These are phyloP conservation scores for Geosmithia putterillii DNA, from an alignment of 2,329 filamentous ascomycete species.

Conservation along the genomic window DNA sequence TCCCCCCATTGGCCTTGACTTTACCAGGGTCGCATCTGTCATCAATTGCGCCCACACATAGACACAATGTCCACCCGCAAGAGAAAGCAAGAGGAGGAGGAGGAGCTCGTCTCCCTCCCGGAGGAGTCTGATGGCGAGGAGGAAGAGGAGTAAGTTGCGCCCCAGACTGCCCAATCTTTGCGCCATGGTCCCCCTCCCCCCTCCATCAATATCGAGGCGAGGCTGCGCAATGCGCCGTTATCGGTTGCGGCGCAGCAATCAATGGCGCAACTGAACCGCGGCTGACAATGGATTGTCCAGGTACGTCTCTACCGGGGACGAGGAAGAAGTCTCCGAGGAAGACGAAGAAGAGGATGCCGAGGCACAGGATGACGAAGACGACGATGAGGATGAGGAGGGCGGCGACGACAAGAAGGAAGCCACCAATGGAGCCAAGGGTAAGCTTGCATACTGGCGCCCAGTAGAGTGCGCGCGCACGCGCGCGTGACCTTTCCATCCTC, in stretches of 20 bases:
- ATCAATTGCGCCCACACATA: not conserved
- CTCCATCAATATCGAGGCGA: not conserved
- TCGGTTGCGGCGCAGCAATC: not conserved
- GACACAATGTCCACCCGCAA: conserved; percentile 35
- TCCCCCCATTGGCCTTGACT: too few species aligned
- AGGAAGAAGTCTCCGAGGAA: conserved; percentile 25
- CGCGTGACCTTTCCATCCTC: not conserved
- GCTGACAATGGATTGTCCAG: conserved; percentile 8
- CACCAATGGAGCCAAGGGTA: conserved; percentile 22
- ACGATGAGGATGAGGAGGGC: conserved; percentile 18
- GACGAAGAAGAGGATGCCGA: conserved; percentile 27
- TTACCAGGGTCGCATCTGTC: not conserved
- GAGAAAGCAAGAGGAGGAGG: conserved; percentile 45
- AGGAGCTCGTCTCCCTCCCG: conserved; percentile 41
- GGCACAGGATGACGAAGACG: conserved; percentile 23
- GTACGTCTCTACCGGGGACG: conserved; percentile 23
- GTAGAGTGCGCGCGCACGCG: not conserved
- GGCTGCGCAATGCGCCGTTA: not conserved
- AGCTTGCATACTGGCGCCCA: conserved; percentile 2
- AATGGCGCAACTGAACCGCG: not conserved
- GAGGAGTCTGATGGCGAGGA: conserved; percentile 38
- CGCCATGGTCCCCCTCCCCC: not conserved
- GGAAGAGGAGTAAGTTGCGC: conserved; percentile 37
- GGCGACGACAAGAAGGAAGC: conserved; percentile 5
- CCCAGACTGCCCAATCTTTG: not conserved